Evolutionary conservation across 805 yeast species (phyloP).

Genomic region (Yarrowia osloensis): DNA sequence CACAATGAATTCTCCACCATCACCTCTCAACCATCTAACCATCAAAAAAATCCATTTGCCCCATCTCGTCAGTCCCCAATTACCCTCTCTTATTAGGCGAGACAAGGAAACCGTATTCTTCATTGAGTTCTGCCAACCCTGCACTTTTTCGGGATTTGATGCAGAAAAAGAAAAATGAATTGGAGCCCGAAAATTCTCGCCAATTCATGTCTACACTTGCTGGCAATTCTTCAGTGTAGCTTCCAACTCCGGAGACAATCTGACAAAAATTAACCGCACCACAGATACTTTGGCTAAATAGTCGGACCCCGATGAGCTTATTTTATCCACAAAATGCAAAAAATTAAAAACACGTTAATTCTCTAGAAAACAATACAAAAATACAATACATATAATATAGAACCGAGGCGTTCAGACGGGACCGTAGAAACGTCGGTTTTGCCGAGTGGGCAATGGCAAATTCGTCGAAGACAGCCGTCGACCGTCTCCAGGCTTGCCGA

Average conservation of each 20-base stretch:
- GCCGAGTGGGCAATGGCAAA: background rate
- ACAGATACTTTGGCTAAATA: too few species aligned
- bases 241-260: too few species aligned
- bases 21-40: too few species aligned
- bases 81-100: background rate
- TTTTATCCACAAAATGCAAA: background rate
- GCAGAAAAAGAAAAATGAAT: background rate
- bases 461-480: background rate
- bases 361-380: background rate
- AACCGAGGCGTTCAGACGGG: background rate
- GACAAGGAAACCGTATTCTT: background rate
- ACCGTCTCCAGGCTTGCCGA: constrained; percentile 7
- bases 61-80: too few species aligned
- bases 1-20: too few species aligned
- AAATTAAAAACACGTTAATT: too few species aligned
- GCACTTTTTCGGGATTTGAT: background rate
- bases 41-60: too few species aligned
- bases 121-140: background rate
- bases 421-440: background rate
- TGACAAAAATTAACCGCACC: too few species aligned
- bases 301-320: background rate
- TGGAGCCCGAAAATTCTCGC: too few species aligned
- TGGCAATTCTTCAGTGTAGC: too few species aligned
- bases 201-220: too few species aligned
- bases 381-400: background rate